Evolutionary conservation across 163 green algal genomes (phyloP), one percentile per base, ranked within the genome.

Genomic region (Scenedesmus sp.): DNA sequence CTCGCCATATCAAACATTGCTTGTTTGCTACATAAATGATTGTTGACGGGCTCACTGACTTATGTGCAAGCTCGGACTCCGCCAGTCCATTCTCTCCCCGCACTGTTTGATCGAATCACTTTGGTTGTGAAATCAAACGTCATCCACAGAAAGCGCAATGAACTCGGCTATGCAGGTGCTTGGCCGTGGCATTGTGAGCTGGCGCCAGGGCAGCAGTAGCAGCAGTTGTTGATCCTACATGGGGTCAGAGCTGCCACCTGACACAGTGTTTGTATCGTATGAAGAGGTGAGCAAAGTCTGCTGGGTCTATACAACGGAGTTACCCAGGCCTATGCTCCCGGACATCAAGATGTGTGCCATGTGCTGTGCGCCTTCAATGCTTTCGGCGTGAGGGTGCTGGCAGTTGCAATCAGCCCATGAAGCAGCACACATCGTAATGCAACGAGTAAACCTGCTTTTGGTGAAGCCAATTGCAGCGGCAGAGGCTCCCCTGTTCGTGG

Each of bases 251-350:
- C 23, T 76, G 12, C 8, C 66, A 4, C 13, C 82, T 4, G 67
- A 57, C 20, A 62, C 76, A 13, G 57, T 66, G 3, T 92, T 92
- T 64, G 55, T 54, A 3, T 73, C 60, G 34, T 88, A 92, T 23
- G 88, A 92, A n/a, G 88, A 92, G 88, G 88, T 92, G 20, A 1
- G 82, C 2, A 46, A 4, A 16, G 73, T 13, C 4, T 4, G 4
- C 2, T 79, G 23, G 70, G 4, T 2, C 8, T 6, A 6, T 18
- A 79, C 2, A 2, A 8, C 5, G 18, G 15, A 3, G 3, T 6
- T 79, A 10, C 46, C 1, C 23, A 13, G 4, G 23, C 46, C 70
- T 52, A 1, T 52, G 5, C 23, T 52, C 3, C 3, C 23, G 46
- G 70, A 23, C 70, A 79, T 7, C 70, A 79, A 23, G 6, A 52